Evolutionary conservation across 768 basidiomycete species (phyloP).

Genomic region (Stropharia rugosoannulata): DNA sequence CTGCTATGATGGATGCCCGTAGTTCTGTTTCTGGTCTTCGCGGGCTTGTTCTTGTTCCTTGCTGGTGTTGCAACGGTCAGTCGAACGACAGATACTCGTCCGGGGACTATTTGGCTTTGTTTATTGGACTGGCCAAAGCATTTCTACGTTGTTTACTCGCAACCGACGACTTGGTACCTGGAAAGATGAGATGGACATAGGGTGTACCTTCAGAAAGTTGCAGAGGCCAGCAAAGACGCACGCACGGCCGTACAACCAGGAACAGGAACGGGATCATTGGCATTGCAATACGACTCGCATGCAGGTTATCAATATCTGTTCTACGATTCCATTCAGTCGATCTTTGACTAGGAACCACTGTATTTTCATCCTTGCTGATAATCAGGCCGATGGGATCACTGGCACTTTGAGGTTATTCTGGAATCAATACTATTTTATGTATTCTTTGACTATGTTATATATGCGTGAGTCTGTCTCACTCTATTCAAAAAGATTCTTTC

Average conservation of each 20-base stretch:
- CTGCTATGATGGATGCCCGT: constrained; percentile 8
- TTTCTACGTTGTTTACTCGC: too few relatives aligned
- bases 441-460: constrained; percentile 42
- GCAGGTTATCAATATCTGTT: not conserved
- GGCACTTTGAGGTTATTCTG: constrained; percentile 24
- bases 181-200: constrained; percentile 22
- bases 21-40: constrained; percentile 8
- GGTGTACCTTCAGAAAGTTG: constrained; percentile 20
- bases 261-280: too few relatives aligned
- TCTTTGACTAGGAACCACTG: constrained; percentile 37
- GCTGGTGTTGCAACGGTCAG: constrained; percentile 22
- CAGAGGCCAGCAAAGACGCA: constrained; percentile 27
- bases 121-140: too few relatives aligned
- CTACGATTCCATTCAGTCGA: not conserved
- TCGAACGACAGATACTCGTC: constrained; percentile 29
- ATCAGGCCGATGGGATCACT: constrained; percentile 23
- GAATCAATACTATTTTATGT: constrained; percentile 27
- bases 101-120: too few relatives aligned
- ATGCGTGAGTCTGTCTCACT: constrained; percentile 29
- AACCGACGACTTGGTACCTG: constrained; percentile 19
- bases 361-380: constrained; percentile 36
- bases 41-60: not conserved
- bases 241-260: too few relatives aligned
- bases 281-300: too few relatives aligned
- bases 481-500: not conserved